phyloP scores from a whole-genome alignment of 2,329 filamentous ascomycete species.

The Xylariaceae sp. region DNA sequence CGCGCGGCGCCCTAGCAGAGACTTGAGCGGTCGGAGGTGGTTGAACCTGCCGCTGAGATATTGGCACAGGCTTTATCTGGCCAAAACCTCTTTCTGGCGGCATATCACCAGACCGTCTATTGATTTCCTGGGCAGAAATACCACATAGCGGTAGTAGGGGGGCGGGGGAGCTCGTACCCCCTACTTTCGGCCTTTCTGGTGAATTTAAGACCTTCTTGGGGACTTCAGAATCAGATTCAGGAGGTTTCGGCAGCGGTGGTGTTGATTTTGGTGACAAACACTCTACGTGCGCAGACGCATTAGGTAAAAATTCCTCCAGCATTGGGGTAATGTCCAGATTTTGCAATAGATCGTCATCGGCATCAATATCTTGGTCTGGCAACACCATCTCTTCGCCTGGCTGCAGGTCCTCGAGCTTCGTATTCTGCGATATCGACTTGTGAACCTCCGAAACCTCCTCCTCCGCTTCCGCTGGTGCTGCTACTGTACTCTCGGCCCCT shows the following conservation, averaged over 20 bases:
- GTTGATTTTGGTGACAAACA: not conserved
- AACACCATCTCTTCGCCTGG: no score
- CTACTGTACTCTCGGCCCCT: no score
- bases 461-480: no score
- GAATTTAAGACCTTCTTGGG: not conserved
- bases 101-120: not conserved
- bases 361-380: not conserved
- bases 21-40: conserved; percentile 2
- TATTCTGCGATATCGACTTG: no score
- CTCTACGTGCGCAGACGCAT: not conserved
- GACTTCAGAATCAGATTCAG: not conserved
- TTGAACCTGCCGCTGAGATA: conserved; percentile 1
- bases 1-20: conserved; percentile 1
- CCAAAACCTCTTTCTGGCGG: not conserved
- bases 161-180: not conserved
- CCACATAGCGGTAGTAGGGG: not conserved
- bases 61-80: not conserved
- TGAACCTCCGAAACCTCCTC: no score
- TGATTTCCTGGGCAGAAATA: no score
- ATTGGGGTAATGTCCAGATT: not conserved
- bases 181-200: not conserved
- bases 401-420: no score
- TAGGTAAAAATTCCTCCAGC: not conserved
- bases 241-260: not conserved
- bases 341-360: not conserved